phyloP scores from a whole-genome alignment of 1,139 yeast genomes.

The Suhomyces choctaworum region DNA sequence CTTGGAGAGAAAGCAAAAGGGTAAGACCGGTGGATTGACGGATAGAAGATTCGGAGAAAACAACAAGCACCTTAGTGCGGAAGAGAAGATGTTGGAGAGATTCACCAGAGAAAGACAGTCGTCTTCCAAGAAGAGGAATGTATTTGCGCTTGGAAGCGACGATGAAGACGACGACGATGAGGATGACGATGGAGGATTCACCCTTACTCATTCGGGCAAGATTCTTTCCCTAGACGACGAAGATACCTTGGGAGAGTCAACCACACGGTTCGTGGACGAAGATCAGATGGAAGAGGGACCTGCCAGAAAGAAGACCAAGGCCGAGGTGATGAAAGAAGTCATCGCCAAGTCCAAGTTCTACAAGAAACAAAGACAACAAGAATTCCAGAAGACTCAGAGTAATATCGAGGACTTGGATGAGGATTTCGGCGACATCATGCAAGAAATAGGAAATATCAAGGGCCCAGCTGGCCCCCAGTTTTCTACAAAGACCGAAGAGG shows the following conservation, averaged over 20 bases:
- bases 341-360: slow-evolving; percentile 92
- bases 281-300: slow-evolving; percentile 35
- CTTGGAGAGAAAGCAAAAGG: slow-evolving; percentile 57
- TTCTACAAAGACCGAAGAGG: slow-evolving; percentile 41
- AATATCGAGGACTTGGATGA: slow-evolving; percentile 77
- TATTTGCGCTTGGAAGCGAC: slow-evolving; percentile 68
- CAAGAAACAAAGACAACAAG: slow-evolving; percentile 83
- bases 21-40: slow-evolving; percentile 73
- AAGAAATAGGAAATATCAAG: slow-evolving; percentile 42
- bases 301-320: slow-evolving; percentile 75
- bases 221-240: slow-evolving; percentile 50
- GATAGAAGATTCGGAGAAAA: slow-evolving; percentile 95
- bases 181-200: slow-evolving; percentile 45
- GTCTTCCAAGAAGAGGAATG: slow-evolving; percentile 49
- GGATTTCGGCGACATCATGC: slow-evolving; percentile 74
- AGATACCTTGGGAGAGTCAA: slow-evolving; percentile 20
- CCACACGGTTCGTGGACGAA: slow-evolving; percentile 35
- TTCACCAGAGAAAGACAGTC: slow-evolving; percentile 83
- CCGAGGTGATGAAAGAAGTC: slow-evolving; percentile 95
- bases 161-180: slow-evolving; percentile 61
- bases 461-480: slow-evolving; percentile 21
- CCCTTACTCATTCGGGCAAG: slow-evolving; percentile 80
- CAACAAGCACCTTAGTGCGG: slow-evolving; percentile 67
- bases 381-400: slow-evolving; percentile 68
- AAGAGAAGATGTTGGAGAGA: slow-evolving; percentile 93